Evolutionary conservation across 495 filamentous ascomycete species (phyloP), one percentile per base, ranked within the genome.

Genomic region (Penicillium cosmopolitanum): DNA sequence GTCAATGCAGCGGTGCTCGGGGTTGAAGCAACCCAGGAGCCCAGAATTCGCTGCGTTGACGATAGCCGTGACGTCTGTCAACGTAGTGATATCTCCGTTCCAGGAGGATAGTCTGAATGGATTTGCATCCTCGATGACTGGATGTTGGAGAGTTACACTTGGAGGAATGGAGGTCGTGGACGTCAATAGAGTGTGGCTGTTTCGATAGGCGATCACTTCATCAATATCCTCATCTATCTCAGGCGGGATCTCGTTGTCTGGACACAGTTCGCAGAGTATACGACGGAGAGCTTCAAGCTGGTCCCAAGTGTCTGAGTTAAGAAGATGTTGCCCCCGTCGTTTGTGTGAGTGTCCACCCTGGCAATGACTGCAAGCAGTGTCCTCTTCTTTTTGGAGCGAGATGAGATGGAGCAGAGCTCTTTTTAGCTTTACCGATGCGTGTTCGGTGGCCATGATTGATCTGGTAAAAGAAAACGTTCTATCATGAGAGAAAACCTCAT

Each of bases 1-100:
- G 48, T 70, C 67, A 44, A 70, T 70, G 51, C 67, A 70, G n/a
- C 58, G 65, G 23, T 70, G 67, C 4, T 56, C 50, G 8, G 67
- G 67, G 6, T 35, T 57, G 58, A 67, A 70, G 25, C 67, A 70
- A 4, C 67, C 67, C 25, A 64, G 54, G 0, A 67, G 60, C 13
- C 60, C 31, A 18, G 62, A 38, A 19, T 70, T 70, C 8, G 67
- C 65, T 2, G 67, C 67, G 38, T 70, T 70, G 35, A 67, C 65
- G 35, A 70, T 70, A 23, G 62, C 67, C 1, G 67, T 70, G 23
- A 67, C 46, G 25, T 62, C 56, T 11, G 62, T 58, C 11, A 70
- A 35, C 9, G 62, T 56, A 2, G 67, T 67, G 50, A 70, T 70
- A 36, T 70, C 67, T 36, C 67, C 67, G 44, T 67, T 65, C 67